Percentiles rank a stretch among this genome's conserved stretches.
Conservation (phyloP, 2,329 filamentous ascomycete species). For the Macroventuria anomochaeta region DNA sequence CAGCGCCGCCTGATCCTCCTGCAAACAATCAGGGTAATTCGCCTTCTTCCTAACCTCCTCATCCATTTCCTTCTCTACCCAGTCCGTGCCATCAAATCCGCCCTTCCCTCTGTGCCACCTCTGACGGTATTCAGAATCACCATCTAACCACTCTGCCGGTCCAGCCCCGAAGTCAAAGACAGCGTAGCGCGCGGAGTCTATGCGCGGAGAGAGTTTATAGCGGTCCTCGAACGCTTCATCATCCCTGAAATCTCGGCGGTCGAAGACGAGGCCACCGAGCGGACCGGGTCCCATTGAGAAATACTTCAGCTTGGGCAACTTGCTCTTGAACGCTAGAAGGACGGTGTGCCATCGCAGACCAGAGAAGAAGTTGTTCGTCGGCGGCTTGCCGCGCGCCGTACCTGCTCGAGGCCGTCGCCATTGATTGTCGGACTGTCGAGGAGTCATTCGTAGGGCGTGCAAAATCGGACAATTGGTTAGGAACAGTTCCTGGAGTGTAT, state of each 20-base stretch:
- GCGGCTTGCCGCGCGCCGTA: background rate
- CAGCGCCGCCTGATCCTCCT: constrained; percentile 11
- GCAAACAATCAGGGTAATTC: constrained; percentile 4
- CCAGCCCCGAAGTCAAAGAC: background rate
- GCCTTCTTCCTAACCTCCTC: background rate
- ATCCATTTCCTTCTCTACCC: constrained; percentile 2
- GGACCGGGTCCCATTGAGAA: constrained; percentile 12
- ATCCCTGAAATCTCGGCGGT: too few species aligned
- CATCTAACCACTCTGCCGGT: background rate
- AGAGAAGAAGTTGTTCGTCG: background rate
- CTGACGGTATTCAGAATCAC: background rate
- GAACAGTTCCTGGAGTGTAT: constrained; percentile 51
- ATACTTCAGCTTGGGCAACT: background rate
- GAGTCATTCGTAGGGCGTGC: constrained; percentile 7
- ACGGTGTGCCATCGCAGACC: constrained; percentile 9
- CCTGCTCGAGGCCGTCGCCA: background rate
- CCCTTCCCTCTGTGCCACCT: background rate
- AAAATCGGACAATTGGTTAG: constrained; percentile 54
- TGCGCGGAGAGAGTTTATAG: background rate
- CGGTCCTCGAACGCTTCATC: constrained; percentile 2
- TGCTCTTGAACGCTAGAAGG: background rate
- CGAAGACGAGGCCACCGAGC: background rate
- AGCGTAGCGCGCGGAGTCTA: constrained; percentile 4
- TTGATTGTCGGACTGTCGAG: background rate
- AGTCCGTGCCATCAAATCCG: too few species aligned